phyloP scores from a whole-genome alignment of 805 yeast genomes.

The Saturnispora halmiae region DNA sequence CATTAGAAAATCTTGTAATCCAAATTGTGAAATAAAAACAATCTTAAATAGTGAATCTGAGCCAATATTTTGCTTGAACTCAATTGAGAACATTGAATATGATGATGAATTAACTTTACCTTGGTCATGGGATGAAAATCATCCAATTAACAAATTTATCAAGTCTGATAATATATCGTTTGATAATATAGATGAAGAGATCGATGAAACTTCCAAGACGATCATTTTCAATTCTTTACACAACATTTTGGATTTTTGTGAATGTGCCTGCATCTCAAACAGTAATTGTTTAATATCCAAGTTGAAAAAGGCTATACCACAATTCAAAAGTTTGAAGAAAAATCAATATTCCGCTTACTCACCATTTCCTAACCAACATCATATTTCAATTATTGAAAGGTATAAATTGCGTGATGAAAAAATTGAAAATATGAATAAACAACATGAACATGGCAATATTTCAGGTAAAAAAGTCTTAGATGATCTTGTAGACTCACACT shows the following conservation, averaged over 20 bases:
- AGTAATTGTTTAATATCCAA: constrained; percentile 49
- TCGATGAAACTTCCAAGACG: constrained; percentile 45
- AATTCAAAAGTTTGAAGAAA: constrained; percentile 46
- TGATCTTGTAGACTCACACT: too few species aligned
- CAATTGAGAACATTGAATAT: constrained; percentile 45
- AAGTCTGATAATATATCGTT: constrained; percentile 33
- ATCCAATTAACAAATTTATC: constrained; percentile 58
- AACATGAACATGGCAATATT: too few species aligned
- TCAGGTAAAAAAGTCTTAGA: too few species aligned
- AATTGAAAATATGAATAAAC: constrained; percentile 10
- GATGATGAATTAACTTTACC: constrained; percentile 69
- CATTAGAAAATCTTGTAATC: constrained; percentile 63
- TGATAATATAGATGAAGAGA: constrained; percentile 43
- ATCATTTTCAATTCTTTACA: constrained; percentile 53
- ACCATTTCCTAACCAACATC: constrained; percentile 24
- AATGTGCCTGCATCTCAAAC: constrained; percentile 51
- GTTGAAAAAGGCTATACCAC: constrained; percentile 53
- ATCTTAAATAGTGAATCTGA: constrained; percentile 31
- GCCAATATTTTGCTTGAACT: constrained; percentile 45
- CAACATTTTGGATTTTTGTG: constrained; percentile 45
- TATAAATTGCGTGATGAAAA: constrained; percentile 20
- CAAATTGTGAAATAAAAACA: constrained; percentile 61
- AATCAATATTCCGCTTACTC: constrained; percentile 25
- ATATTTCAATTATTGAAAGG: constrained; percentile 28
- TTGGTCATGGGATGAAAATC: constrained; percentile 84